Base-by-base conservation (phyloP, 1,139 yeast genomes). In the Hemisphaericaspora xylanilytica region DNA sequence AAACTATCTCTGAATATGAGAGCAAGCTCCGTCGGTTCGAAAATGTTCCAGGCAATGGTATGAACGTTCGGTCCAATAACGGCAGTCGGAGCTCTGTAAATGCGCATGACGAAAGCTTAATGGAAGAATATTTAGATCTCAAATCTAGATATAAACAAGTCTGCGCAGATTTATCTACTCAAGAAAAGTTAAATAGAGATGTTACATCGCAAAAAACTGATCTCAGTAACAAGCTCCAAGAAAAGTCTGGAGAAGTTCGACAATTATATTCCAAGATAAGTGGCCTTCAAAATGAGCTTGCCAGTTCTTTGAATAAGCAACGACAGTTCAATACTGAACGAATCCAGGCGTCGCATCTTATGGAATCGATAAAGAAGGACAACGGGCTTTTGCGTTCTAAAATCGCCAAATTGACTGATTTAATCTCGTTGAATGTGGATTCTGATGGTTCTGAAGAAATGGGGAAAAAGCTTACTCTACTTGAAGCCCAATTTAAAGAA, bases 301-400 rank as follows among this genome's bases (percentile, higher is more conserved):
- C 70, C 22, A 48, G 53, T 5, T 73, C 80, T 0, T 64, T 68
- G 7, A 73, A 75, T 20, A 76, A 74, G 46, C 78, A 75, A 43
- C 55, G 80, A 33, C 55, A 65, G 3, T 54, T 70, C 32, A 68
- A 70, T 28, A 73, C 80, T 4, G 84, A 78, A 45, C 75, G 74
- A 44, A 65, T 70, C 17, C 63, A 70, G 43, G 53, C 73, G 18
- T 61, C 69, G 4, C 70, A 70, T 51, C 57, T 68, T 24, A 52
- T 69, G 17, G 76, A 77, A 39, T 48, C 70, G 12, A 44, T 69
- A 13, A 52, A 61, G 18, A 78, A 73, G 34, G 68, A 71, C 41
- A 55, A 55, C 3, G 63, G 49, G 48, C 61, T 32, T 53, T 59
- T 14, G 44, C 50, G 39, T 32, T 41, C 31, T 6, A 42, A 39